These are phyloP conservation scores for Ostreobium quekettii DNA, from an alignment of 139 green algal species.

Conservation along the genomic window DNA sequence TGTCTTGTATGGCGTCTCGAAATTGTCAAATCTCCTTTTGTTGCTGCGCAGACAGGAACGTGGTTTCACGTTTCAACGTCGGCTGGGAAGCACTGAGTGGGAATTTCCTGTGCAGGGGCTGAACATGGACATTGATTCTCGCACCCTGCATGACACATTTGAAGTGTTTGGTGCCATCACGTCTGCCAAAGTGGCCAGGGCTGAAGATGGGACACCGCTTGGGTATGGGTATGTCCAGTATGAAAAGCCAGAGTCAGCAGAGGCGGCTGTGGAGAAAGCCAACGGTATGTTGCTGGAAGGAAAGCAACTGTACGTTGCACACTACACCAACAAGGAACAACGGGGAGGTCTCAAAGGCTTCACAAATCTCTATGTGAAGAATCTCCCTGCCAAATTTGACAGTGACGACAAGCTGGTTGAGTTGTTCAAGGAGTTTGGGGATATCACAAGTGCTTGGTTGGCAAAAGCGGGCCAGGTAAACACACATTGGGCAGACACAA, in stretches of 20 bases:
- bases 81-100: neutral
- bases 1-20: no score
- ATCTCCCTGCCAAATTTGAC: constrained; percentile 53
- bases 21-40: no score
- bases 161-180: constrained; percentile 81
- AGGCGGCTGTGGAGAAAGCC: constrained; percentile 47
- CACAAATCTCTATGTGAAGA: constrained; percentile 93
- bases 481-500: no score
- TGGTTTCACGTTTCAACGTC: no score
- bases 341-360: constrained; percentile 26
- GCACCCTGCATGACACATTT: constrained; percentile 91
- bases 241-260: constrained; percentile 67
- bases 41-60: no score
- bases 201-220: constrained; percentile 56
- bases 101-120: constrained; percentile 30
- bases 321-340: constrained; percentile 10
- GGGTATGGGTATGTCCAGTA: constrained; percentile 95
- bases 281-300: constrained; percentile 63
- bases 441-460: constrained; percentile 42
- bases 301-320: constrained; percentile 30
- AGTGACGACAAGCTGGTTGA: constrained; percentile 57
- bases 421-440: constrained; percentile 62
- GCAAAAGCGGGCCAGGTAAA: no score
- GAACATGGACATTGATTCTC: constrained; percentile 83
- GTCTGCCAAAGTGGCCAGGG: constrained; percentile 62